phyloP scores from a whole-genome alignment of 768 basidiomycete genomes.

The Rossbeevera mucosa region DNA sequence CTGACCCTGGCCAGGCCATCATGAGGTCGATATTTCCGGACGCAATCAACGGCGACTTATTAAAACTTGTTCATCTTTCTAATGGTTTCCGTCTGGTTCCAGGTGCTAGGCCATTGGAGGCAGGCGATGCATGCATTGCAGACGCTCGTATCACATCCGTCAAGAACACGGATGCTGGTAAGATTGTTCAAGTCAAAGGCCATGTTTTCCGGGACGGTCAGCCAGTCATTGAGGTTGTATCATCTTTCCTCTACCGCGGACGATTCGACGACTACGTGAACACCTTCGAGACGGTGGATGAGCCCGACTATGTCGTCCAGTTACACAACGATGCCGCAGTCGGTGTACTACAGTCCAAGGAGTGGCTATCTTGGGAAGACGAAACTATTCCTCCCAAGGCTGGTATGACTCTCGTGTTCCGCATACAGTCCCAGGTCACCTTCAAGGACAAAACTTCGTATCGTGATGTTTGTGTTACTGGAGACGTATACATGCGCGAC shows the following conservation, averaged over 20 bases:
- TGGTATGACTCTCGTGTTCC: constrained; percentile 87
- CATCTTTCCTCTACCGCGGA: constrained; percentile 96
- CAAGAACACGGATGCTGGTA: constrained; percentile 85
- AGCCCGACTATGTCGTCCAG: constrained; percentile 81
- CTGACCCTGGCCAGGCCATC: constrained; percentile 66
- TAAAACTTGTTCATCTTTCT: constrained; percentile 94
- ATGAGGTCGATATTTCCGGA: constrained; percentile 97
- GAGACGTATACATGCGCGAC: constrained; percentile 83
- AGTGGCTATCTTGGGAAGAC: constrained; percentile 97
- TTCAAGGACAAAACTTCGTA: constrained; percentile 91
- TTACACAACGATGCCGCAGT: constrained; percentile 73
- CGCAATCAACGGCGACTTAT: constrained; percentile 86
- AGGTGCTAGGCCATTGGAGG: constrained; percentile 69
- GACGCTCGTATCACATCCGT: constrained; percentile 88
- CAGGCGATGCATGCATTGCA: constrained; percentile 86
- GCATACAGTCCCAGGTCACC: constrained; percentile 75
- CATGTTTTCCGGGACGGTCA: constrained; percentile 70
- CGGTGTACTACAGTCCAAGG: constrained; percentile 90
- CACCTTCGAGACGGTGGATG: constrained; percentile 90
- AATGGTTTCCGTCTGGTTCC: constrained; percentile 92
- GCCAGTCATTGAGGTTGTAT: constrained; percentile 89
- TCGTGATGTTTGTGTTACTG: constrained; percentile 74
- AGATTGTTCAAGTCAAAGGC: constrained; percentile 88
- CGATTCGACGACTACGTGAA: constrained; percentile 91
- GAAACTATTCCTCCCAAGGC: constrained; percentile 69